These are phyloP conservation scores for Ophiostoma triangulosporum DNA, from an alignment of 2,329 filamentous ascomycete species.

Conservation along the genomic window DNA sequence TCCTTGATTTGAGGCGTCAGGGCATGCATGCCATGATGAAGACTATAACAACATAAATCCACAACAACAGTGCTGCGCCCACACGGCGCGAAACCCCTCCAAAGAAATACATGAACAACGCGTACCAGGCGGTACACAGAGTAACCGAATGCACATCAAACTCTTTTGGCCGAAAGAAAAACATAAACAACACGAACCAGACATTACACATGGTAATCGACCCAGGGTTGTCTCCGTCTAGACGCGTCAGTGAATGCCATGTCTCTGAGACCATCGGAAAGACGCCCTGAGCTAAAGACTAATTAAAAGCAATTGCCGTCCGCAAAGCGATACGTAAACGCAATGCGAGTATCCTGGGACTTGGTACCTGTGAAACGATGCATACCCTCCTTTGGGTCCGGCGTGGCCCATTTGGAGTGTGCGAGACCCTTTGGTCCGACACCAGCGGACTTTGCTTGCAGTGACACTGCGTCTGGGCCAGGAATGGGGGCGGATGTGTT, in stretches of 20 bases:
- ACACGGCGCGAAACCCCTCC: neutral
- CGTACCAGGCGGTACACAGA: neutral
- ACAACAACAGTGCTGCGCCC: neutral
- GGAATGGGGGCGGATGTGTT: neutral
- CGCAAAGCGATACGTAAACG: neutral
- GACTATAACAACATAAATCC: neutral
- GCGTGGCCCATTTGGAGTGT: constrained; percentile 10
- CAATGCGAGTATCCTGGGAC: neutral
- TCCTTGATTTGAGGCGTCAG: neutral
- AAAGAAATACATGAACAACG: neutral
- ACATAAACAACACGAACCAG: neutral
- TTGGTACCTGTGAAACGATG: constrained; percentile 8
- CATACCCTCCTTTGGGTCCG: neutral
- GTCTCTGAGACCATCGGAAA: neutral
- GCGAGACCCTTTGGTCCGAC: neutral
- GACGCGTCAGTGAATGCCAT: neutral
- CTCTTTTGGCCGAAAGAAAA: neutral
- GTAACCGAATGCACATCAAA: neutral
- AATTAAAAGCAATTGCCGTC: neutral
- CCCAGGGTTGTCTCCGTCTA: neutral
- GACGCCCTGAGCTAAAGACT: neutral
- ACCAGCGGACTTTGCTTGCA: neutral
- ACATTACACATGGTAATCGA: neutral
- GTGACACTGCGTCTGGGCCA: neutral
- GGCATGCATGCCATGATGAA: neutral